These are phyloP conservation scores for Chaetomium fimeti DNA, from an alignment of 495 filamentous ascomycete species.

Conservation along the genomic window DNA sequence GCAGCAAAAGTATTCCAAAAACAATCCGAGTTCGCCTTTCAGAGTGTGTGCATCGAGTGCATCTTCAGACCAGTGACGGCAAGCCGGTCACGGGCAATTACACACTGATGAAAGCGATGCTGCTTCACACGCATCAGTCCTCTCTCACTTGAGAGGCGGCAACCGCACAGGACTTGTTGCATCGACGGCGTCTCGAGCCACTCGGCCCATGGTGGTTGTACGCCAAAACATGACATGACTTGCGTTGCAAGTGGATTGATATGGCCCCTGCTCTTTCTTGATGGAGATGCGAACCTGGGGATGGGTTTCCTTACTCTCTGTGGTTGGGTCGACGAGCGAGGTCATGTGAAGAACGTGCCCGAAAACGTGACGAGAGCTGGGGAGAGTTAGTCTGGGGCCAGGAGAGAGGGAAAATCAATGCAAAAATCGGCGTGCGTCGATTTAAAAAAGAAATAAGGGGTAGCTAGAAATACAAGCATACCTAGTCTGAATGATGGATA, in stretches of 20 bases:
- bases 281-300: neutral
- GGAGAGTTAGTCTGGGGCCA: slow-evolving; percentile 27
- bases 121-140: neutral
- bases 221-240: neutral
- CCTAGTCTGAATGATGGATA: slow-evolving; percentile 19
- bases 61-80: neutral
- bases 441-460: neutral
- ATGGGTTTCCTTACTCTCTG: slow-evolving; percentile 27
- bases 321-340: slow-evolving; percentile 38
- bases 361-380: slow-evolving; percentile 39
- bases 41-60: neutral
- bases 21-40: neutral
- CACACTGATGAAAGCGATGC: neutral
- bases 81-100: neutral
- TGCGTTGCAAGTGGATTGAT: slow-evolving; percentile 2
- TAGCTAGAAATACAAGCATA: slow-evolving; percentile 20
- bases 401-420: slow-evolving; percentile 12
- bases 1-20: neutral
- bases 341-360: slow-evolving; percentile 43
- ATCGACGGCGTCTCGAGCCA: neutral
- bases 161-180: neutral
- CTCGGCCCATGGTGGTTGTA: neutral
- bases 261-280: neutral
- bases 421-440: slow-evolving; percentile 15
- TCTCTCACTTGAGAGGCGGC: slow-evolving; percentile 12